Evolutionary conservation across 2,329 filamentous ascomycete species (phyloP).

Genomic region (Arthroderma sp.): DNA sequence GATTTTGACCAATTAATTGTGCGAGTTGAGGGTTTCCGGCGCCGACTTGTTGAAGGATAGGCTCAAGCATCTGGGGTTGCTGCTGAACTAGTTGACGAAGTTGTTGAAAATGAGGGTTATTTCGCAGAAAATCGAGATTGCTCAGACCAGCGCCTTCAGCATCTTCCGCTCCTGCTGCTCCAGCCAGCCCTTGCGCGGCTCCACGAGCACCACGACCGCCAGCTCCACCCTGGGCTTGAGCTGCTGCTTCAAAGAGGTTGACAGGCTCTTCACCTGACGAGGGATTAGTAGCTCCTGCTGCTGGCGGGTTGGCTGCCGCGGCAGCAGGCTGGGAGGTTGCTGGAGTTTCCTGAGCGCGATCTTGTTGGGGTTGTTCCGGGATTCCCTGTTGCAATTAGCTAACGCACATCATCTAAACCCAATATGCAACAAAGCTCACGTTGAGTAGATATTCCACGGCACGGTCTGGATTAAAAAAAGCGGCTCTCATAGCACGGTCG

Average conservation of each 20-base stretch:
- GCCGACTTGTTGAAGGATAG: conserved; percentile 89
- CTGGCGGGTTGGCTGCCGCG: conserved; percentile 29
- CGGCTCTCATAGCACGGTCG: conserved; percentile 86
- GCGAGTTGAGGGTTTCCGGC: conserved; percentile 91
- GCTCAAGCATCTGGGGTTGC: conserved; percentile 96
- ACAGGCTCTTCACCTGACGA: conserved; percentile 43
- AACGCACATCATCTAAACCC: neutral
- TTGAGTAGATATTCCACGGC: conserved; percentile 91
- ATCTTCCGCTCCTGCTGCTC: conserved; percentile 12
- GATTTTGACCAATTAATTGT: conserved; percentile 79
- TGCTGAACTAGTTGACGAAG: conserved; percentile 93
- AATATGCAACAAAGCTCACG: conserved; percentile 37
- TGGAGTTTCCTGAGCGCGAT: conserved; percentile 30
- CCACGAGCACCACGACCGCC: conserved; percentile 26
- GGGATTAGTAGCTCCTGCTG: conserved; percentile 25
- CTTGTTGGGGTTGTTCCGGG: conserved; percentile 66
- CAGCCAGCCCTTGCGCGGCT: conserved; percentile 11
- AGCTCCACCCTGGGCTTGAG: conserved; percentile 49
- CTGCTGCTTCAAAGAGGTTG: conserved; percentile 87
- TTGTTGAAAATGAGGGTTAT: conserved; percentile 96
- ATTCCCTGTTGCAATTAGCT: conserved; percentile 54
- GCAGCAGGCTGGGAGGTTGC: conserved; percentile 12
- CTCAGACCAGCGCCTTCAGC: conserved; percentile 35
- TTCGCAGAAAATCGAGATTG: conserved; percentile 84
- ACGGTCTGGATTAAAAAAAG: conserved; percentile 92